phyloP scores from a whole-genome alignment of 768 basidiomycete species.

The Hortiboletus flavorubellus region DNA sequence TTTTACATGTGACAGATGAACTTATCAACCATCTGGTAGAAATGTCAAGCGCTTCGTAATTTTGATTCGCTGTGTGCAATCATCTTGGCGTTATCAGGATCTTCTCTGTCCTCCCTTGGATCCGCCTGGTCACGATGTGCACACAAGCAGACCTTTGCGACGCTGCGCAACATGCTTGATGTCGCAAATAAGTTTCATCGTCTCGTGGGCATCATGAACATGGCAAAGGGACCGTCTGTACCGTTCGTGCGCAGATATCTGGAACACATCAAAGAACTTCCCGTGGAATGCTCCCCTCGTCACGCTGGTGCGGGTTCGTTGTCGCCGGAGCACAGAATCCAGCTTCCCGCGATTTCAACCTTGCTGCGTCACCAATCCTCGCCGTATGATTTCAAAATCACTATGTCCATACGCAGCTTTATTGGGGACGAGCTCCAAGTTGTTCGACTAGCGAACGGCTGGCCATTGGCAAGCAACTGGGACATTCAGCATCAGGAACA shows the following conservation, averaged over 20 bases:
- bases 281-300: constrained; percentile 40
- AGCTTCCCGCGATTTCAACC: constrained; percentile 47
- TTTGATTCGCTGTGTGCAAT: constrained; percentile 68
- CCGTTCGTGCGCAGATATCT: constrained; percentile 66
- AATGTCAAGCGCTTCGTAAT: constrained; percentile 62
- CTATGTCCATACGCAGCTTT: constrained; percentile 44
- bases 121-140: constrained; percentile 66
- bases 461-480: neutral
- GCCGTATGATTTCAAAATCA: constrained; percentile 18
- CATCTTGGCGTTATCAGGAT: constrained; percentile 58
- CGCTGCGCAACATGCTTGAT: constrained; percentile 53
- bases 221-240: constrained; percentile 57
- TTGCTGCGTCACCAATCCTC: constrained; percentile 56
- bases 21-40: constrained; percentile 36
- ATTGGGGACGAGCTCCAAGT: constrained; percentile 45
- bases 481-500: constrained; percentile 41
- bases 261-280: constrained; percentile 54
- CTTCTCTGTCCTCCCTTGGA: constrained; percentile 52
- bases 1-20: neutral
- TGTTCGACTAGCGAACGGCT: constrained; percentile 37
- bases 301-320: constrained; percentile 43
- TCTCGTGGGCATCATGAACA: constrained; percentile 44
- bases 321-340: constrained; percentile 50
- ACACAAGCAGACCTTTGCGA: constrained; percentile 44
- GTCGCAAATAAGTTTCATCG: constrained; percentile 37